Conservation (phyloP, 495 filamentous ascomycete genomes). For the Neurospora terricola region DNA sequence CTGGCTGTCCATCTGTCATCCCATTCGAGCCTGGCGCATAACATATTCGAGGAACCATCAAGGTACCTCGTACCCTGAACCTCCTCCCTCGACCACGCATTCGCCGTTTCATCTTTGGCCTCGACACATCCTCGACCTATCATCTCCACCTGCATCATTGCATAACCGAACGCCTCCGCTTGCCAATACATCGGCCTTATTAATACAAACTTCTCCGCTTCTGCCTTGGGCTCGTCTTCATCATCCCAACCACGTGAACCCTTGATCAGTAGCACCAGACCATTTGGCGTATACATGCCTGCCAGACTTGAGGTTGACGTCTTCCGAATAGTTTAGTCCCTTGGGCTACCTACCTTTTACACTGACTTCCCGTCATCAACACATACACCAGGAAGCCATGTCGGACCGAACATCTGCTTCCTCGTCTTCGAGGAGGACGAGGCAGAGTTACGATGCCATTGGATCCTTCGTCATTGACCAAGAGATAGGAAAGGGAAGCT, state of each 20-base stretch:
- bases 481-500: slow-evolving; percentile 91
- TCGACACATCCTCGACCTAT: background rate
- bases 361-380: slow-evolving; percentile 31
- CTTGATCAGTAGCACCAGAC: background rate
- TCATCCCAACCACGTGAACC: background rate
- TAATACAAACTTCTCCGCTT: slow-evolving; percentile 1
- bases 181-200: background rate
- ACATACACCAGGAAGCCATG: slow-evolving; percentile 39
- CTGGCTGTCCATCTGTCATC: background rate
- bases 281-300: slow-evolving; percentile 36
- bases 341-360: slow-evolving; percentile 27
- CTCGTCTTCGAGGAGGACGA: slow-evolving; percentile 27
- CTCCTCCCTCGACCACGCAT: background rate
- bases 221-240: slow-evolving; percentile 6
- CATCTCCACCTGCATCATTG: background rate
- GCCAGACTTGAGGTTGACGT: slow-evolving; percentile 27
- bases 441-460: slow-evolving; percentile 50
- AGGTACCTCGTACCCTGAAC: background rate
- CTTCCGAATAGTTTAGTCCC: slow-evolving; percentile 36
- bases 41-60: background rate
- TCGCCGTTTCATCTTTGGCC: background rate
- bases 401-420: slow-evolving; percentile 26
- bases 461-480: slow-evolving; percentile 68
- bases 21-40: background rate
- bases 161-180: background rate